Conservation (phyloP, 2,329 filamentous ascomycete species). For the Phialophora macrospora region DNA sequence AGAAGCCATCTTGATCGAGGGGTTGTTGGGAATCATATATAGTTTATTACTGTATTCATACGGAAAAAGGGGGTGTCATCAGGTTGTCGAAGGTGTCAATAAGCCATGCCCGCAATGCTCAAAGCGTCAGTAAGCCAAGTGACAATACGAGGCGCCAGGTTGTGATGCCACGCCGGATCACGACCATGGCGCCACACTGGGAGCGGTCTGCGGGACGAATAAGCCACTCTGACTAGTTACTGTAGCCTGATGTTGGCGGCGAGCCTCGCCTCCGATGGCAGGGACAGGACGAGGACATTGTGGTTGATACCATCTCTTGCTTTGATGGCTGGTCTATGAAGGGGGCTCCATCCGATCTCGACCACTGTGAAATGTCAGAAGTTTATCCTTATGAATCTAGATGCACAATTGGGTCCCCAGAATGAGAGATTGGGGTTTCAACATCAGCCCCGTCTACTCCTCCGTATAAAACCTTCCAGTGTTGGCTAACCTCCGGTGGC, state of each 20-base stretch:
- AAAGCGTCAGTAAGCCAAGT: background rate
- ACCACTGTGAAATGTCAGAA: background rate
- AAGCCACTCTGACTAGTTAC: slow-evolving; percentile 2
- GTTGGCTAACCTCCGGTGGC: too few species aligned
- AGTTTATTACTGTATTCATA: background rate
- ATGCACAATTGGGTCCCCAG: background rate
- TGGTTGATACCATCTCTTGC: background rate
- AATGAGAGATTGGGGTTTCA: too few species aligned
- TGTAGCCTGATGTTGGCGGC: background rate
- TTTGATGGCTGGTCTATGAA: background rate
- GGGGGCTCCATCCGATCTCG: background rate
- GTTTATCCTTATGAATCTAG: background rate
- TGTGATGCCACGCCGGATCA: background rate
- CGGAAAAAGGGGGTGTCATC: too few species aligned
- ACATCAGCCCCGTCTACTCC: too few species aligned
- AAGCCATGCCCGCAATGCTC: too few species aligned
- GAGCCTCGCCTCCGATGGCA: background rate
- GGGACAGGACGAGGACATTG: background rate
- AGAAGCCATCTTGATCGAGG: too few species aligned
- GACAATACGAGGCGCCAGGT: too few species aligned
- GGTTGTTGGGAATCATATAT: background rate
- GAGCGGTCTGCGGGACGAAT: background rate
- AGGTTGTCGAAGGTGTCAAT: background rate
- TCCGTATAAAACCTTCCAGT: too few species aligned
- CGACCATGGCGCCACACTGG: background rate